A percentile compares a stretch with the other conserved stretches of the same genome.
Conservation (phyloP, 2,329 filamentous ascomycete species). For the Microthyrium microscopicum region DNA sequence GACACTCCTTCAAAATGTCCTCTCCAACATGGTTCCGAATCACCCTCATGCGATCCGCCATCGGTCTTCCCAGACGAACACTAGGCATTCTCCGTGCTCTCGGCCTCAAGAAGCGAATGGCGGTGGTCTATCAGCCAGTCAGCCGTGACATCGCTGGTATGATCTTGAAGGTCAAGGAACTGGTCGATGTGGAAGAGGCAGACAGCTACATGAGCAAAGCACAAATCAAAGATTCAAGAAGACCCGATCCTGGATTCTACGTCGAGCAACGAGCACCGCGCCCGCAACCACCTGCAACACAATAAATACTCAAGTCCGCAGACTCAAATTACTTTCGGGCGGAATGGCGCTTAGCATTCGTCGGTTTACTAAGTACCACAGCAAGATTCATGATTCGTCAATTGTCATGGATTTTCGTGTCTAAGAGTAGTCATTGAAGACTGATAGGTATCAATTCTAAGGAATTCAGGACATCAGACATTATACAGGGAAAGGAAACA, state of each 20-base stretch:
- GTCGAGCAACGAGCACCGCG: too few relatives aligned
- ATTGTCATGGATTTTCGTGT: too few relatives aligned
- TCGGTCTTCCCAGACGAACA: conserved; percentile 64
- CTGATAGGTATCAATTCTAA: too few relatives aligned
- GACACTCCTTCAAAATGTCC: too few relatives aligned
- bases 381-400: too few relatives aligned
- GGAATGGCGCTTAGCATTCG: too few relatives aligned
- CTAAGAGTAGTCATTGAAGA: too few relatives aligned
- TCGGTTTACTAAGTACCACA: too few relatives aligned
- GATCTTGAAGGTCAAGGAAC: conserved; percentile 86
- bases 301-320: too few relatives aligned
- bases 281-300: too few relatives aligned
- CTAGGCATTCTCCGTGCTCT: conserved; percentile 70
- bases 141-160: conserved; percentile 68
- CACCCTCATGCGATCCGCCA: conserved; percentile 75
- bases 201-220: conserved; percentile 43
- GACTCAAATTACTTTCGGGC: too few relatives aligned
- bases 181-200: conserved; percentile 71
- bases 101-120: conserved; percentile 68
- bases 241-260: conserved; percentile 66
- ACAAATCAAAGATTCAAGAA: conserved; percentile 55
- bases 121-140: conserved; percentile 80
- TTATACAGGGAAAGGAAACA: neutral
- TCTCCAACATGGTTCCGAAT: conserved; percentile 86
- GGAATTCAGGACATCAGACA: too few relatives aligned